phyloP scores from a whole-genome alignment of 108 stramenopile species.

The Pseudonitzschia delicatissima region DNA sequence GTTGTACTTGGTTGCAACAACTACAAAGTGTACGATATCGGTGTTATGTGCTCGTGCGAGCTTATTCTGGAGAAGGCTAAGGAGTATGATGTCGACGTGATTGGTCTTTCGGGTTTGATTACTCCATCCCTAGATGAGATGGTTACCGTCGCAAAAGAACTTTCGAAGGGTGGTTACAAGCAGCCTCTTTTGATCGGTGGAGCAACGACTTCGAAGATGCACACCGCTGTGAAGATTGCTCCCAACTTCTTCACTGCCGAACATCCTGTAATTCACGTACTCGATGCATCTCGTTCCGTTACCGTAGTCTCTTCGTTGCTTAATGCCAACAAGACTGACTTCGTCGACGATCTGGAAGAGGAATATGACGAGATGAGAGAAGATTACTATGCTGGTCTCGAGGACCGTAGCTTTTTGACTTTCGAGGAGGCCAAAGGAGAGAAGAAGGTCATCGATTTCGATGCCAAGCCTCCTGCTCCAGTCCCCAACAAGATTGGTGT shows the following conservation, averaged over 20 bases:
- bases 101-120: slow-evolving; percentile 98
- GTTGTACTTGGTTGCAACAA: slow-evolving; percentile 99
- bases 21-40: slow-evolving; percentile 99
- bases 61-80: slow-evolving; percentile 90
- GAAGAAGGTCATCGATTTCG: slow-evolving; percentile 89
- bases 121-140: slow-evolving; percentile 99
- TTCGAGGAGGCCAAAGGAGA: slow-evolving; percentile 86
- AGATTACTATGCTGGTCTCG: slow-evolving; percentile 98
- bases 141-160: slow-evolving; percentile 98
- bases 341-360: slow-evolving; percentile 86
- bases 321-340: slow-evolving; percentile 85
- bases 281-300: slow-evolving; percentile 97
- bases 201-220: slow-evolving; percentile 99
- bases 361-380: slow-evolving; percentile 76
- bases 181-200: slow-evolving; percentile 98
- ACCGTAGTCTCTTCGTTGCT: slow-evolving; percentile 94
- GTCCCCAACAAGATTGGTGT: slow-evolving; percentile 76
- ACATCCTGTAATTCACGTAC: slow-evolving; percentile 98
- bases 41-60: slow-evolving; percentile 98
- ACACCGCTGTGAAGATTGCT: slow-evolving; percentile 98
- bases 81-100: slow-evolving; percentile 94
- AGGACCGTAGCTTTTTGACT: slow-evolving; percentile 93
- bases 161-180: slow-evolving; percentile 92
- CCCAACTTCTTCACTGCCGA: slow-evolving; percentile 90
- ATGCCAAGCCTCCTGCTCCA: slow-evolving; percentile 81